Base-by-base conservation (phyloP, 495 filamentous ascomycete genomes). In the Terfezia claveryi region DNA sequence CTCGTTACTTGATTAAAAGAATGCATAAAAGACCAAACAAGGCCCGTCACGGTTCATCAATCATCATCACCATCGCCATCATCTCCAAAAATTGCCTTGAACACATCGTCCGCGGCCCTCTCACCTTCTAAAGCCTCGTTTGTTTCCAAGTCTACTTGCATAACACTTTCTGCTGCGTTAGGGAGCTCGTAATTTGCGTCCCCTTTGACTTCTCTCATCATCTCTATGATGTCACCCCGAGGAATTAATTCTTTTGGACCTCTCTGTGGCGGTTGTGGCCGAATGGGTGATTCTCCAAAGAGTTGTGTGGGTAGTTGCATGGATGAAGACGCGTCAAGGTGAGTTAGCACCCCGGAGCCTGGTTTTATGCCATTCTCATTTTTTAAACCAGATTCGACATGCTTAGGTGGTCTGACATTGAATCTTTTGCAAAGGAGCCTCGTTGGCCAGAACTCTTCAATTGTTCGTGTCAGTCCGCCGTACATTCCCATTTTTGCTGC, bases 401-500 rank as follows among this genome's bases (percentile, higher is more conserved):
- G 77, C 10, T 73, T 74, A 0, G 87, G 86, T 0, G 83, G 80
- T 60, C 76, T 77, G 11, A 96, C 80, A 60, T 85, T 85, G 61
- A 96, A 94, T 17, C 91, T 74, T 68, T 98, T 98, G 69, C 91
- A 96, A 36, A 98, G 67, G 46, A 98, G 67, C 52, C 87, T 73
- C 9, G 82, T 79, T 11, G 92, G 91, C 64, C 80, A 82, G 62
- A 93, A 95, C 7, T 79, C 74, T n/a, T 75, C 57, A 1, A 72
- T 70, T 8, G 72, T 77, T 50, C 91, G 71, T 3, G 91, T 98
- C 78, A 95, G 74, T 2, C 79, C 74, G 0, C 91, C 91, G 67
- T 85, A 96, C 87, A 96, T 93, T 27, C 87, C 87, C 60, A 94
- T 65, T 57, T 76, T 81, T n/a, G 91, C 91, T 6, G 91, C 91